These are phyloP conservation scores for Cercospora janseana DNA, from an alignment of 2,329 filamentous ascomycete genomes.

Conservation along the genomic window DNA sequence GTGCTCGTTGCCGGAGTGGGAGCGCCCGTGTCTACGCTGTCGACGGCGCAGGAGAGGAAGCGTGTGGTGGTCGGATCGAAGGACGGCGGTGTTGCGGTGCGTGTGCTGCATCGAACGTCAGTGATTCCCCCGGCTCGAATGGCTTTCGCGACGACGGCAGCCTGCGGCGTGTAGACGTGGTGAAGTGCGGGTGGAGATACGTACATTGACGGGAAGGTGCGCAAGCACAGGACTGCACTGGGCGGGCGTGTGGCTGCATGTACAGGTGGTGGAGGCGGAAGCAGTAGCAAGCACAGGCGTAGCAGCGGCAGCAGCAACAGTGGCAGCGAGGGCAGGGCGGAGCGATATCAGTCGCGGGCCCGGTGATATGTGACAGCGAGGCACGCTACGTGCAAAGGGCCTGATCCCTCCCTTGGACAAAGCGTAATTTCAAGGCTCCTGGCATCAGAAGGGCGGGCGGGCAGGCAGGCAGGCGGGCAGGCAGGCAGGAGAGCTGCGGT, in stretches of 20 bases:
- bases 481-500: slow-evolving; percentile 2
- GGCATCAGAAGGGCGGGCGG: slow-evolving; percentile 7
- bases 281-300: background rate
- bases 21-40: background rate
- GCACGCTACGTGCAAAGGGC: slow-evolving; percentile 30
- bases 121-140: too few relatives aligned
- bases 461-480: slow-evolving; percentile 9
- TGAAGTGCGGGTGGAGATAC: background rate
- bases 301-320: background rate
- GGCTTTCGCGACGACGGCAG: too few relatives aligned
- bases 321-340: slow-evolving; percentile 5
- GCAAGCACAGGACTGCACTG: background rate
- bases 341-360: slow-evolving; percentile 20
- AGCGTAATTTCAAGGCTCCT: slow-evolving; percentile 24
- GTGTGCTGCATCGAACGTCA: too few relatives aligned
- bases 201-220: background rate
- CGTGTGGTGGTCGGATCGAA: slow-evolving; percentile 13
- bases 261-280: slow-evolving; percentile 3
- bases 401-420: slow-evolving; percentile 27
- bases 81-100: background rate
- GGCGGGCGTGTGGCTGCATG: slow-evolving; percentile 7
- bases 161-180: background rate
- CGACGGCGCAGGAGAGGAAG: slow-evolving; percentile 4
- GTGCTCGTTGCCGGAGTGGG: slow-evolving; percentile 2
- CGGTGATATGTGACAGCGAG: slow-evolving; percentile 26